Evolutionary conservation across 169 alveolate species (phyloP).

Genomic region (Cryptosporidium viatorum): DNA sequence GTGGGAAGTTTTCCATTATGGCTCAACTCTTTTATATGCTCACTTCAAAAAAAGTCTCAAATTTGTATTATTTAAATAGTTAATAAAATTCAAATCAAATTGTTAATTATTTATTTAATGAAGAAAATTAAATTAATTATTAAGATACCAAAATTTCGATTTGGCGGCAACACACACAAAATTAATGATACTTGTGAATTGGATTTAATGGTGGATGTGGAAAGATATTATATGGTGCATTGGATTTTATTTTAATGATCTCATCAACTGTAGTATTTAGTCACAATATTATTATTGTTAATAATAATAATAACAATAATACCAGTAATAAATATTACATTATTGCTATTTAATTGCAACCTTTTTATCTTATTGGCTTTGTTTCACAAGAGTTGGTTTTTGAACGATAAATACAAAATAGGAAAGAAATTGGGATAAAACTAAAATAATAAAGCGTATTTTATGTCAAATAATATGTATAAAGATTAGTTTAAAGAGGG

Average conservation of each 20-base stretch:
- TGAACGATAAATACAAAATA: too few species aligned
- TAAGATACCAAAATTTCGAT: neutral
- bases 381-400: neutral
- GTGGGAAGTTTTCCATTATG: too few species aligned
- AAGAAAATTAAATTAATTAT: neutral
- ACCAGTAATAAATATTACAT: too few species aligned
- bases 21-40: too few species aligned
- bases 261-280: neutral
- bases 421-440: neutral
- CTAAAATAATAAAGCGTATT: too few species aligned
- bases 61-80: too few species aligned
- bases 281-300: neutral
- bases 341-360: neutral
- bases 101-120: neutral
- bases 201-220: constrained; percentile 57
- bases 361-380: too few species aligned
- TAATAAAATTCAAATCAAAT: neutral
- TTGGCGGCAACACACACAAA: constrained; percentile 5
- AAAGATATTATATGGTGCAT: constrained; percentile 40
- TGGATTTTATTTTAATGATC: neutral
- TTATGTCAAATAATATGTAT: neutral
- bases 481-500: neutral
- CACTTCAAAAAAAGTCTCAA: too few species aligned
- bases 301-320: neutral
- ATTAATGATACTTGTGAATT: neutral